phyloP scores from a whole-genome alignment of 1,284 basidiomycete genomes.

The Tremellales sp. region DNA sequence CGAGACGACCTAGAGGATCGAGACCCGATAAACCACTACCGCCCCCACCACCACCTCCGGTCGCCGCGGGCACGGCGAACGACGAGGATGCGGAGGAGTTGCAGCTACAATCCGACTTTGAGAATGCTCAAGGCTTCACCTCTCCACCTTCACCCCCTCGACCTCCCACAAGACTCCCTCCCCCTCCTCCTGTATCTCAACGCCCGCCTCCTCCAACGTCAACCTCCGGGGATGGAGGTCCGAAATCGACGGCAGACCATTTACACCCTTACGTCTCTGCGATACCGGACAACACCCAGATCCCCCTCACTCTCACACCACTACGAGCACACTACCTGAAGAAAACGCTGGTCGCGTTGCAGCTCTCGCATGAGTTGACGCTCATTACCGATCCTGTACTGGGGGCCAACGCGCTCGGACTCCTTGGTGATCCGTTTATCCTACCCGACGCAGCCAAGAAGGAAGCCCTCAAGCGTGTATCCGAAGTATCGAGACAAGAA shows the following conservation, averaged over 20 bases:
- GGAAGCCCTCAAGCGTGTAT: slow-evolving; percentile 48
- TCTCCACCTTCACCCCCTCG: slow-evolving; percentile 37
- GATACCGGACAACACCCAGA: slow-evolving; percentile 23
- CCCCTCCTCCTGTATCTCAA: slow-evolving; percentile 4
- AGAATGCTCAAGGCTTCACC: slow-evolving; percentile 23
- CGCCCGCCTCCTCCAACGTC: slow-evolving; percentile 1
- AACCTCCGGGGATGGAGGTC: slow-evolving; percentile 1
- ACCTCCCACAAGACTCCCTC: slow-evolving; percentile 6
- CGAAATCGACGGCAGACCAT: slow-evolving; percentile 21
- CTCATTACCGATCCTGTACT: slow-evolving; percentile 57
- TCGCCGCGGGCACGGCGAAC: slow-evolving; percentile 11
- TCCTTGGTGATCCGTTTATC: slow-evolving; percentile 79
- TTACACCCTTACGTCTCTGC: slow-evolving; percentile 36
- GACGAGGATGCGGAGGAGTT: slow-evolving; percentile 29
- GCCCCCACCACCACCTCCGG: not conserved
- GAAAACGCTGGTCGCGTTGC: slow-evolving; percentile 77
- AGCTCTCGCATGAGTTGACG: slow-evolving; percentile 72
- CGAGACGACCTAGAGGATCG: not conserved
- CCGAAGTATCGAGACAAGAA: slow-evolving; percentile 19
- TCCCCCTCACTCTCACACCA: slow-evolving; percentile 60
- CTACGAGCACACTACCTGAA: slow-evolving; percentile 92
- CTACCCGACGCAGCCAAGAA: slow-evolving; percentile 55
- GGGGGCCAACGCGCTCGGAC: slow-evolving; percentile 70
- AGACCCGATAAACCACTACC: not conserved
- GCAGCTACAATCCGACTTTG: slow-evolving; percentile 17